Evolutionary conservation across 1,284 basidiomycete species (phyloP).

Genomic region (Bothia castanella): DNA sequence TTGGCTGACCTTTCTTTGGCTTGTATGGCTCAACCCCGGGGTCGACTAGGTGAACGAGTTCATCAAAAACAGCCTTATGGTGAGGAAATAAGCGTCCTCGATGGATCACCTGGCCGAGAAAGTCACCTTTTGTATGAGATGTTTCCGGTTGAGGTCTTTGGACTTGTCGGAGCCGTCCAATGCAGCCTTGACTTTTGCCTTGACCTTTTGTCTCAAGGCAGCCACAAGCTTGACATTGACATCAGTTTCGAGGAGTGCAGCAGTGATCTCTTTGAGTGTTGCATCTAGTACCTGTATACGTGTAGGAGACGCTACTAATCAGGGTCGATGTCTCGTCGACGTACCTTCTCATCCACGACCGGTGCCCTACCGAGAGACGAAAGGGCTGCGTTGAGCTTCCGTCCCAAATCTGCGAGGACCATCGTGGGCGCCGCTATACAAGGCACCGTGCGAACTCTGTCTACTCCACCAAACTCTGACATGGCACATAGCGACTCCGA

Average conservation of each 20-base stretch:
- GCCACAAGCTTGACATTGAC: constrained; percentile 98
- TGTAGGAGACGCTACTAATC: constrained; percentile 30
- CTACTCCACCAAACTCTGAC: constrained; percentile 2
- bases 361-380: constrained; percentile 85
- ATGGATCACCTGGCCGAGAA: background rate
- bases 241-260: constrained; percentile 93
- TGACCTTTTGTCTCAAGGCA: constrained; percentile 84
- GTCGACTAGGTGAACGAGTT: constrained; percentile 93
- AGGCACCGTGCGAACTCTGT: constrained; percentile 27
- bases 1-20: constrained; percentile 91
- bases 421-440: constrained; percentile 46
- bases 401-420: constrained; percentile 96
- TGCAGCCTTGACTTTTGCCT: constrained; percentile 76
- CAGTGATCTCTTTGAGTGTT: constrained; percentile 91
- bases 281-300: constrained; percentile 85
- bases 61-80: constrained; percentile 88
- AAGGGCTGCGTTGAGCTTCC: constrained; percentile 90
- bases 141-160: constrained; percentile 80
- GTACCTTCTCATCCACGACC: constrained; percentile 85
- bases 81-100: constrained; percentile 6
- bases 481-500: constrained; percentile 66
- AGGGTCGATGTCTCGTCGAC: constrained; percentile 15
- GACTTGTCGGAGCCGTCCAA: constrained; percentile 72
- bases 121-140: constrained; percentile 82
- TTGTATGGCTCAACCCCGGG: constrained; percentile 94